phyloP scores from a whole-genome alignment of 75 land plant genomes.

The Picea glauca region DNA sequence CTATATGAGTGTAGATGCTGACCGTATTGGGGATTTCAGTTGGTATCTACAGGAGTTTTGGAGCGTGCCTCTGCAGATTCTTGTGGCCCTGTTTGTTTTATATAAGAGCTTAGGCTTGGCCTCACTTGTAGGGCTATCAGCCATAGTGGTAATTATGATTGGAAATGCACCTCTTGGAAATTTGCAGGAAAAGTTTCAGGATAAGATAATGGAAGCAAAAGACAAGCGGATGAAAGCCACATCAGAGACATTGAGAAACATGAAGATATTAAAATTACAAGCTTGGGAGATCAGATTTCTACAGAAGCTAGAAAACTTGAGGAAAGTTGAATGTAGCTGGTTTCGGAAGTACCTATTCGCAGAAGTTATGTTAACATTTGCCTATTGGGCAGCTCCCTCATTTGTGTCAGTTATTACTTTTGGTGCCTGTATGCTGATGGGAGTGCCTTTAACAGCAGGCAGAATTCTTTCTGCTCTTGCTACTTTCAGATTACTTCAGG shows the following conservation, averaged over 20 bases:
- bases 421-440: constrained; percentile 29
- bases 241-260: constrained; percentile 32
- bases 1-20: constrained; percentile 40
- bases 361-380: constrained; percentile 16
- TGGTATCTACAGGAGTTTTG: constrained; percentile 39
- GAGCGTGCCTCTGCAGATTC: constrained; percentile 32
- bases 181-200: constrained; percentile 30
- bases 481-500: constrained; percentile 27
- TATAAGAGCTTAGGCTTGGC: constrained; percentile 40
- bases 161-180: constrained; percentile 30
- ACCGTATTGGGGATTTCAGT: constrained; percentile 24
- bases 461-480: constrained; percentile 37
- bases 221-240: constrained; percentile 46
- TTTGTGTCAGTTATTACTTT: constrained; percentile 30
- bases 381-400: constrained; percentile 31
- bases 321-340: constrained; percentile 28
- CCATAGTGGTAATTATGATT: constrained; percentile 17
- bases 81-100: constrained; percentile 18
- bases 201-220: constrained; percentile 36
- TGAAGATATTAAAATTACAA: constrained; percentile 38
- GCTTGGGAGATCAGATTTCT: constrained; percentile 39
- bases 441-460: constrained; percentile 35
- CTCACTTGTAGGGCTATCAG: constrained; percentile 25
- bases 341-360: constrained; percentile 15
- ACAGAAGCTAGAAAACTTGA: constrained; percentile 19